Base-by-base conservation (phyloP, 495 filamentous ascomycete genomes). In the Hyaloscypha finlandica region DNA sequence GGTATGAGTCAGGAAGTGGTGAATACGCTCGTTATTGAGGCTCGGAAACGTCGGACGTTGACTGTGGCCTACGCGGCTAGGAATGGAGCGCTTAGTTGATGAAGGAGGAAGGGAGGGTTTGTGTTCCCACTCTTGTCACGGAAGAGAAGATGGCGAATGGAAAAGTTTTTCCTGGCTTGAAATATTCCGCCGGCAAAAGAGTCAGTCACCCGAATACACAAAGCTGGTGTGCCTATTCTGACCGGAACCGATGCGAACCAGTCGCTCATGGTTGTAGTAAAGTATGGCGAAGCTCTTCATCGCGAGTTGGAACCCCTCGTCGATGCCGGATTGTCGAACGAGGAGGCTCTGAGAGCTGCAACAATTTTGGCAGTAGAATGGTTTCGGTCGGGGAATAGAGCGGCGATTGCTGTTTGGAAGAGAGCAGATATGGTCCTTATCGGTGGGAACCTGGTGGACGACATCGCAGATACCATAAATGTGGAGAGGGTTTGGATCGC, bases 341-440 rank as follows among this genome's bases (percentile, higher is more conserved):
- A 22, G 25, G 63, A 65, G 11, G 53, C 33, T 19, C 45, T 65
- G 35, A 35, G 39, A 57, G 25, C 63, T 30, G 35, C 75, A 19
- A 80, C 78, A 2, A 68, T 59, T 20, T 56, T 78, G 31, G 67
- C 77, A 1, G 78, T 78, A 30, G 66, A 73, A 61, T 69, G 69
- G 32, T 81, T 81, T 63, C 61, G 74, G 58, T 73, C 77, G 12
- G 37, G 56, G 0, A 74, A 81, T 54, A 76, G 80, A 8, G 79
- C 80, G 32, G 65, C 67, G 14, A 78, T 83, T 67, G 65, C 45
- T 16, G 65, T 71, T 1, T 77, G 80, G 20, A 73, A 70, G 65
- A 72, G 75, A 22, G 79, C 81, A 0, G 81, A 83, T 60, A 54
- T 81, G 16, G 45, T 83, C 9, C 71, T 81, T 31, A 57, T 83